These are phyloP conservation scores for Achaetomium macrosporum DNA, from an alignment of 2,329 filamentous ascomycete genomes.

Conservation along the genomic window DNA sequence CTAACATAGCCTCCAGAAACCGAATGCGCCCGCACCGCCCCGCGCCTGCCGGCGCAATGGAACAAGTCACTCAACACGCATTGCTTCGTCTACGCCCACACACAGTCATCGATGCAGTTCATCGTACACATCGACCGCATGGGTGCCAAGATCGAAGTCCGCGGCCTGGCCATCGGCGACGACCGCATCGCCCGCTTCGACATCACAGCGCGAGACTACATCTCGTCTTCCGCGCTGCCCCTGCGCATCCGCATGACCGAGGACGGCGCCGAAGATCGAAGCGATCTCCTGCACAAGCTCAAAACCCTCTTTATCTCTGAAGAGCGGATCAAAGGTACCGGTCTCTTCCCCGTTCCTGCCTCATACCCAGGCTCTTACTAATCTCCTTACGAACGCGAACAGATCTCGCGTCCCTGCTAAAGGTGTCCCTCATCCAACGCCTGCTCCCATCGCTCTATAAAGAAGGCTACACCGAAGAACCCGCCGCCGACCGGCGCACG, in stretches of 20 bases:
- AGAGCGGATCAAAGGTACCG: constrained; percentile 51
- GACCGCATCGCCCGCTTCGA: constrained; percentile 79
- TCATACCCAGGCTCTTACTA: background rate
- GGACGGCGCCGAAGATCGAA: constrained; percentile 41
- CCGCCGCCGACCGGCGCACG: constrained; percentile 30
- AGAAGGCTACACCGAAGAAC: constrained; percentile 64
- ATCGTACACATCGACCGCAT: constrained; percentile 76
- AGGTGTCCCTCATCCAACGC: constrained; percentile 76
- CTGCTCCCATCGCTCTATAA: constrained; percentile 72
- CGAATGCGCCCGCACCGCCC: constrained; percentile 51
- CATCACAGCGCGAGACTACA: constrained; percentile 65
- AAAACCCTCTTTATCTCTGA: constrained; percentile 67
- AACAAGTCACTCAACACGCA: constrained; percentile 66
- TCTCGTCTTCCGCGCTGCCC: constrained; percentile 55
- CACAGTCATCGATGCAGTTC: constrained; percentile 78
- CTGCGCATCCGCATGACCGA: constrained; percentile 46
- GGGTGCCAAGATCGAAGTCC: constrained; percentile 76
- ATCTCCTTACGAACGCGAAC: background rate
- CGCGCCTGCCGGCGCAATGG: constrained; percentile 70
- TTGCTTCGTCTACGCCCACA: constrained; percentile 81
- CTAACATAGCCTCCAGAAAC: constrained; percentile 38
- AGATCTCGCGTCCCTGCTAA: constrained; percentile 66
- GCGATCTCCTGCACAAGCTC: constrained; percentile 43
- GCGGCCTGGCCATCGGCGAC: constrained; percentile 71
- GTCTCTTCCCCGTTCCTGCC: background rate